Conservation (phyloP, 768 basidiomycete species). For the Coprinellus micaceus region DNA sequence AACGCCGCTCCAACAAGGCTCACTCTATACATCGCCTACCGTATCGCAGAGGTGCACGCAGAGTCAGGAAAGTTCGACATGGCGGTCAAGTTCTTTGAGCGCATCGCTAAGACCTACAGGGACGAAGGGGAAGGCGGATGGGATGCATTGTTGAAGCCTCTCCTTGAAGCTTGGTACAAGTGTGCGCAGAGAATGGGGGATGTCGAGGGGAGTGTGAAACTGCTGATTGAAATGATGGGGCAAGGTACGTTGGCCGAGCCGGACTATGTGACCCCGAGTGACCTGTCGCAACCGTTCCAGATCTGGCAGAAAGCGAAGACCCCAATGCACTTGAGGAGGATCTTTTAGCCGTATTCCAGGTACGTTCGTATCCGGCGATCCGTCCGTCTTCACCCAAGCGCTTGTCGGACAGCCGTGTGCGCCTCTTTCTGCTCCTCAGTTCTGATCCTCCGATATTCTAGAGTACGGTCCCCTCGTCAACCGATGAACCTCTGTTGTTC, state of each 20-base stretch:
- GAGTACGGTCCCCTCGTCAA: constrained; percentile 65
- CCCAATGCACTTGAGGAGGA: constrained; percentile 59
- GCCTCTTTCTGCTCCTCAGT: not conserved
- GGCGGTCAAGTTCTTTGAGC: constrained; percentile 92
- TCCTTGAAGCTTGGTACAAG: constrained; percentile 76
- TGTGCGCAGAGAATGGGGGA: constrained; percentile 79
- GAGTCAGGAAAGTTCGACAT: constrained; percentile 79
- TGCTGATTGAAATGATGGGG: constrained; percentile 82
- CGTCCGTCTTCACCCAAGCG: not conserved
- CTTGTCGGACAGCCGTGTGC: not conserved
- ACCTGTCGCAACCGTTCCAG: too few species aligned
- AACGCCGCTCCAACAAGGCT: constrained; percentile 61
- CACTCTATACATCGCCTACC: constrained; percentile 86
- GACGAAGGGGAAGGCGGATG: constrained; percentile 82
- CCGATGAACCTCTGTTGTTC: constrained; percentile 55
- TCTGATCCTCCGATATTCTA: constrained; percentile 23
- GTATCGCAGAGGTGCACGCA: constrained; percentile 85
- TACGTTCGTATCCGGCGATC: constrained; percentile 24
- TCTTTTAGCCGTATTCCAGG: constrained; percentile 69
- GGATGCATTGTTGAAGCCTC: constrained; percentile 66
- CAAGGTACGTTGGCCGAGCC: constrained; percentile 52
- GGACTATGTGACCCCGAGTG: too few species aligned
- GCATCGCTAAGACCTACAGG: constrained; percentile 87
- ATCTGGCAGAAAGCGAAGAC: constrained; percentile 41
- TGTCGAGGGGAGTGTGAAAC: constrained; percentile 66